Evolutionary conservation across 768 basidiomycete species (phyloP), one percentile per base, ranked within the genome.

Genomic region (Russula compacta): DNA sequence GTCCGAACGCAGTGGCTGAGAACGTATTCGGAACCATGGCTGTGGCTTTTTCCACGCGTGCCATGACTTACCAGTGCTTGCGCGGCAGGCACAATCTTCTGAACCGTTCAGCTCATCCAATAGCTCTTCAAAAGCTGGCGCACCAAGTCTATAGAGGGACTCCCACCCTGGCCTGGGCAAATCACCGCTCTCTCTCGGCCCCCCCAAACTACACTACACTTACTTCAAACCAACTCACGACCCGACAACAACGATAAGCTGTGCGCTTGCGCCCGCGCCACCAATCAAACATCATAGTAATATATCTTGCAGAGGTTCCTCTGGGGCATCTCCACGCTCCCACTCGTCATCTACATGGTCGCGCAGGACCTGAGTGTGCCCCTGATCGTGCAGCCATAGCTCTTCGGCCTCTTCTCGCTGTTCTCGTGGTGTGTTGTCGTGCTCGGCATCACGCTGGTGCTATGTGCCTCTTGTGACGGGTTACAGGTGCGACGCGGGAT

Each of bases 121-220:
- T 87, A 89, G 65, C 76, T 88, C 29, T 81, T 83, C 81, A 89
- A 92, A 71, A 86, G 80, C 64, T 86, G 81, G 74, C 76, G 81
- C 39, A 74, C 76, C 19, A 86, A 89, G 67, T 82, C 81, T 21
- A 87, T 85, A 0, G 76, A 81, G 32, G 89, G 90, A 0, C 75
- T 92, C 11, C 89, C 87, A 1, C 79, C 76, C 14, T 81, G 73
- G 71, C 77, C 91, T 35, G 80, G 89, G 86, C 85, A 70, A 43
- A 68, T 50, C 38, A 0, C 19, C n/a, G 10, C 21, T 17, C 19
- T 11, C 7, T 15, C 17, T 1, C 35, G n/a, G n/a, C 15, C n/a
- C 11, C 11, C 35, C 40, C 5, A 21, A 10, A 10, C 12, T 17
- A 17, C 14, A 40, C 15, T 40, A 40, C 39, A 15, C 24, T n/a